Base-by-base conservation (phyloP, 176 grass and related monocot genomes). In the Oryza rufipogon region DNA sequence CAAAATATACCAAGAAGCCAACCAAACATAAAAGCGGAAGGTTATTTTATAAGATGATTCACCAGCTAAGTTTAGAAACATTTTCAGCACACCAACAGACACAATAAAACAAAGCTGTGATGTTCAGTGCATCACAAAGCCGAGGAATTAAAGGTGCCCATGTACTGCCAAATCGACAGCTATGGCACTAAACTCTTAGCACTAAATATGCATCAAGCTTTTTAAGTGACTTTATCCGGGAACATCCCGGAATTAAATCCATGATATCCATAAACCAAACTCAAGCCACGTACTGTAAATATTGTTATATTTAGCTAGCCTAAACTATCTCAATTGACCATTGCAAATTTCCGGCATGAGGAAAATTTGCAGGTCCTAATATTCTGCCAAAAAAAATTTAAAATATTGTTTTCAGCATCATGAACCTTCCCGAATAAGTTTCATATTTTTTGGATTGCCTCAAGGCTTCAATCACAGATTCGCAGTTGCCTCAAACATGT, bases 21-120 rank as follows among this genome's bases (percentile, higher is more conserved):
- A 70, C 66, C 28, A 34, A 66, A n/a, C 41, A 32, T 51, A 32
- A 34, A 78, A 78, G 39, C 5, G 66, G 30, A n/a, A 79, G 7
- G 36, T 47, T 47, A 17, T 25, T 45, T 63, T 64, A 41, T 10
- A 88, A 67, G 15, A 67, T 75, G 68, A 51, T 84, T 83, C 44
- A 12, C 5, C 15, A 12, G 3, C 19, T 3, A 66, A 74, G 23
- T 64, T 38, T 49, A 46, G 1, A 66, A 4, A 6, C 28, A 41
- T 49, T 26, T 70, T 36, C 11, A 12, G 23, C 56, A 83, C 67
- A n/a, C 12, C 34, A 77, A 70, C 49, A 64, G 23, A n/a, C 1
- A 33, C 17, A 76, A 85, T 66, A 65, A 71, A 81, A 64, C 3
- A 81, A 19, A n/a, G 25, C 25, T 34, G 52, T 13, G 2, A 51